These are phyloP conservation scores for Ciborinia camelliae DNA, from an alignment of 2,329 filamentous ascomycete species.

Conservation along the genomic window DNA sequence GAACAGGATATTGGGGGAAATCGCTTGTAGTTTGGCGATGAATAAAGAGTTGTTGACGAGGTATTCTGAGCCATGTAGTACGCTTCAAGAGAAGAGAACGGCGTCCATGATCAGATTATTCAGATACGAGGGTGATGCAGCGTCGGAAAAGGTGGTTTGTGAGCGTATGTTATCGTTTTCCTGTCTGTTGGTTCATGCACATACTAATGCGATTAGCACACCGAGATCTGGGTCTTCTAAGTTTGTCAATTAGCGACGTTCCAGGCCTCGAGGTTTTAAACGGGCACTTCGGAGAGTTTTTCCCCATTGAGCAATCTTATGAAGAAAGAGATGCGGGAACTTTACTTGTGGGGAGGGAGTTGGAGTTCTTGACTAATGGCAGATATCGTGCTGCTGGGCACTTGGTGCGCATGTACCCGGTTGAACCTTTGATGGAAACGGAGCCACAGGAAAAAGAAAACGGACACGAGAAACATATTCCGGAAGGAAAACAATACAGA, in stretches of 20 bases:
- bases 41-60: conserved; percentile 24
- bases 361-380: conserved; percentile 29
- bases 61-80: conserved; percentile 29
- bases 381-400: conserved; percentile 30
- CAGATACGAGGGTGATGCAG: conserved; percentile 28
- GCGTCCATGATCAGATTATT: conserved; percentile 33
- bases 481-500: conserved; percentile 18
- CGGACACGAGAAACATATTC: not conserved
- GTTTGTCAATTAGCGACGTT: conserved; percentile 31
- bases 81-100: conserved; percentile 23
- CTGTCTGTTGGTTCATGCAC: no score
- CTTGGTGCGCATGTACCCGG: conserved; percentile 29
- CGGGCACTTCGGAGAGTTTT: conserved; percentile 21
- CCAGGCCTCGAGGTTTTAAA: conserved; percentile 33
- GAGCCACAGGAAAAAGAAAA: not conserved
- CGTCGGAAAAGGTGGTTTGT: conserved; percentile 25
- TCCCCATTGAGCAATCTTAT: conserved; percentile 29
- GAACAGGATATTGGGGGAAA: conserved; percentile 24
- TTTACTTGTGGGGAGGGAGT: conserved; percentile 30
- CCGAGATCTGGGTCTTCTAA: conserved; percentile 31
- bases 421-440: not conserved
- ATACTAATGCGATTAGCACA: conserved; percentile 23
- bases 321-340: conserved; percentile 21
- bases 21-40: conserved; percentile 31
- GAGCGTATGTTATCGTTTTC: conserved; percentile 26